Evolutionary conservation across 805 yeast species (phyloP).

Genomic region (Metschnikowia kofuensis): DNA sequence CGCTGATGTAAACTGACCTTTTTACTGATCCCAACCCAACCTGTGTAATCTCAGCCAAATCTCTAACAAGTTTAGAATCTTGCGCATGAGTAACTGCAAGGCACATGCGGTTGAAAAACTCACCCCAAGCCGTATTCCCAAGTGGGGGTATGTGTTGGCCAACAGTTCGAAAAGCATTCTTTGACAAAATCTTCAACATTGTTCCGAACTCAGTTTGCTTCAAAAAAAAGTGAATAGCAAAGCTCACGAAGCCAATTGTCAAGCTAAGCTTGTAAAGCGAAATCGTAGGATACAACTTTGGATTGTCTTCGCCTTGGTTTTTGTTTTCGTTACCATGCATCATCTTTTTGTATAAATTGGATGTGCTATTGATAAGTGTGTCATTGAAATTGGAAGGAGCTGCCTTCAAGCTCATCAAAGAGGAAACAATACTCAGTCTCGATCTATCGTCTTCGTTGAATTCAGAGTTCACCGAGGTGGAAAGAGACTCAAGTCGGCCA

Average conservation of each 20-base stretch:
- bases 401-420: constrained; percentile 29
- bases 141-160: not conserved
- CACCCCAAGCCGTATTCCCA: not conserved
- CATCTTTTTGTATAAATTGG: constrained; percentile 27
- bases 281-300: constrained; percentile 1
- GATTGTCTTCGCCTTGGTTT: not conserved
- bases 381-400: constrained; percentile 29
- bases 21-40: constrained; percentile 36
- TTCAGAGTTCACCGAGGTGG: constrained; percentile 17
- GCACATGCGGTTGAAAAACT: constrained; percentile 6
- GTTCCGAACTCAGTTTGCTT: constrained; percentile 16
- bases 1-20: constrained; percentile 24
- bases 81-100: constrained; percentile 12
- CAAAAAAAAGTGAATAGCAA: constrained; percentile 34
- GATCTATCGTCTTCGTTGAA: constrained; percentile 16
- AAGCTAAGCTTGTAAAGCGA: constrained; percentile 32
- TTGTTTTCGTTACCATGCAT: constrained; percentile 21
- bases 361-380: constrained; percentile 27
- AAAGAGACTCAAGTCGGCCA: constrained; percentile 25
- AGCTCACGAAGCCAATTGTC: constrained; percentile 39
- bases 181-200: not conserved
- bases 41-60: constrained; percentile 24
- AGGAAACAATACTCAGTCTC: constrained; percentile 30
- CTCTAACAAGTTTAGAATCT: constrained; percentile 19
- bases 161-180: not conserved